Evolutionary conservation across 2,329 filamentous ascomycete genomes (phyloP), one percentile per base, ranked within the genome.

Genomic region (Paracorniculantispora psalliotae): DNA sequence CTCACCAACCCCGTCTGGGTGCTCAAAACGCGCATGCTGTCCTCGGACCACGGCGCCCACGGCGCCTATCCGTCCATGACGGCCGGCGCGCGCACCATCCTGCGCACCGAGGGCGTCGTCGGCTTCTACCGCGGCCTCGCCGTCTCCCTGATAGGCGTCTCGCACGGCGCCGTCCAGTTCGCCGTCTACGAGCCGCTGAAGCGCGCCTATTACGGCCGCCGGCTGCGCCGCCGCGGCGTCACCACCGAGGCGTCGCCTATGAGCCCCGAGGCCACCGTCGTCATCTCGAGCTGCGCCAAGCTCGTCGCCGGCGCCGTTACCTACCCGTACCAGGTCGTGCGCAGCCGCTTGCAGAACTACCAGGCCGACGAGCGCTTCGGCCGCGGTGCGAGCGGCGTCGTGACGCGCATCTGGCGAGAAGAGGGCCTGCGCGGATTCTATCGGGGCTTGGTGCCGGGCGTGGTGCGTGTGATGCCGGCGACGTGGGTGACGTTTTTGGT

Each of bases 1-100:
- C 80, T 93, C 64, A 97, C 94, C 30, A 97, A 97, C 71, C 94
- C 94, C 2, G 87, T 99, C 67, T 99, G 94, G 94, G 94, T 99
- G 2, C 86, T 99, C 72, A 97, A 97, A 79, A 97, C 93, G 9
- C 89, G 94, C 63, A 97, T 99, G 92, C 80, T 97, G 25, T 91
- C 92, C 30, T 92, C 90, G 4, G 90, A 94, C 64, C 83, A 84
- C 52, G 79, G 83, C 57, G 81, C 85, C 6, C 83, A 81, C 2
- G 91, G 91, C 15, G 94, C 93, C 1, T 99, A 99, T 73, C 81
- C 84, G 17, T 88, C 84, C 64, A 90, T 97, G 79, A 76, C 80
- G 64, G 81, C 86, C 51, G 94, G 94, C 28, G 82, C 87, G 2
- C 73, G 72, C 39, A 81, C 85, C 47, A 84, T 99, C 21, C 82